Evolutionary conservation across 768 basidiomycete species (phyloP).

Genomic region (Termitomyces sp.): DNA sequence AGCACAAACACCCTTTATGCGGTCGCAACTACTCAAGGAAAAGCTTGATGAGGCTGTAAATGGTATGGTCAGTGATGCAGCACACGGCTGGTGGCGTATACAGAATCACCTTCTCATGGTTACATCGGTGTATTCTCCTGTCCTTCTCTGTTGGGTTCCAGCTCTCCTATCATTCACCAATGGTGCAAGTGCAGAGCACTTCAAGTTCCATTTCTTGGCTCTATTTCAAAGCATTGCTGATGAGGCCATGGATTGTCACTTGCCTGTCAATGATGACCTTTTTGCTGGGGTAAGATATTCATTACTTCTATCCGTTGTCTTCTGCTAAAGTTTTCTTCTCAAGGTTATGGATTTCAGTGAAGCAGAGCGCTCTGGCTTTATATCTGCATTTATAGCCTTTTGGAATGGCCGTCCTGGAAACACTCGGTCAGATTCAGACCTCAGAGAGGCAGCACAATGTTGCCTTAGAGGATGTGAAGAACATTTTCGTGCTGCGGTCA

Average conservation of each 20-base stretch:
- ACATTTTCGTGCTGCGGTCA: constrained; percentile 25
- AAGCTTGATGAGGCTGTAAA: constrained; percentile 19
- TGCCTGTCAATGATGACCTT: neutral
- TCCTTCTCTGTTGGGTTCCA: constrained; percentile 29
- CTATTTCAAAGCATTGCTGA: constrained; percentile 25
- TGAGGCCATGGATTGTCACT: constrained; percentile 12
- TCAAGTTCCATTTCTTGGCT: constrained; percentile 25
- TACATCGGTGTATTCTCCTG: constrained; percentile 23
- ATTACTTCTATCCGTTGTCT: no score
- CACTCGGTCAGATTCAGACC: constrained; percentile 15
- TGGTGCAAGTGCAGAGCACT: constrained; percentile 29
- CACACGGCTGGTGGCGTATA: constrained; percentile 31
- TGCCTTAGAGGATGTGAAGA: constrained; percentile 25
- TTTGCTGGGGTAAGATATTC: constrained; percentile 6
- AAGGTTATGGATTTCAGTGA: constrained; percentile 6
- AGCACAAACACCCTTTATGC: constrained; percentile 27
- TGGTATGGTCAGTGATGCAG: constrained; percentile 32
- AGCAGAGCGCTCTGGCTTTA: neutral
- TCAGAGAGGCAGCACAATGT: constrained; percentile 6
- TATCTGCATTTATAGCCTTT: constrained; percentile 10
- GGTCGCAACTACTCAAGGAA: constrained; percentile 21
- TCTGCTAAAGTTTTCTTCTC: no score
- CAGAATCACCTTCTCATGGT: constrained; percentile 28
- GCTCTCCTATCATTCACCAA: constrained; percentile 29
- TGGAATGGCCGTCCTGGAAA: constrained; percentile 6